These are phyloP conservation scores for Teratosphaeria epicoccoides DNA, from an alignment of 2,329 filamentous ascomycete species.

Conservation along the genomic window DNA sequence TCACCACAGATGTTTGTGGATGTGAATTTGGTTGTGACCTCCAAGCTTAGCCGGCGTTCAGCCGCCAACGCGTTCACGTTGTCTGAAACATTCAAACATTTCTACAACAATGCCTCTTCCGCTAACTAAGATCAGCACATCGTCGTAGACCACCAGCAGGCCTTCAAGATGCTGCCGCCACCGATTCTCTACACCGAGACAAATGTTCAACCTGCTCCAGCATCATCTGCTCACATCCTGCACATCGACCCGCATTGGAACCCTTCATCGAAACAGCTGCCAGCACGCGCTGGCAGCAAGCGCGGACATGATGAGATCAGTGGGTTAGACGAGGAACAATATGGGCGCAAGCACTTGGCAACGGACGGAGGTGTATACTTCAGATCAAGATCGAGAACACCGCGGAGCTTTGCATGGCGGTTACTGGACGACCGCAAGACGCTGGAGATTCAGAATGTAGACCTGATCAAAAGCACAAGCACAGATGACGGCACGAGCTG, in stretches of 20 bases:
- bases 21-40: no score
- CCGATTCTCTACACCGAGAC: slow-evolving; percentile 21
- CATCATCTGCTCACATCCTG: slow-evolving; percentile 45
- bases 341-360: slow-evolving; percentile 63
- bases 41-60: background rate
- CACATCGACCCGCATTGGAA: slow-evolving; percentile 49
- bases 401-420: slow-evolving; percentile 84
- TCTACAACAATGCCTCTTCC: background rate
- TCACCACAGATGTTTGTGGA: background rate
- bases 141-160: background rate
- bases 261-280: slow-evolving; percentile 47
- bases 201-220: slow-evolving; percentile 14
- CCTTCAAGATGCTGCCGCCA: slow-evolving; percentile 8
- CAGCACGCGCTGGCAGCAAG: slow-evolving; percentile 24
- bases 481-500: slow-evolving; percentile 26
- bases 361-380: slow-evolving; percentile 76
- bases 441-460: slow-evolving; percentile 72
- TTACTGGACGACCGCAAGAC: slow-evolving; percentile 69
- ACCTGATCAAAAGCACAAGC: slow-evolving; percentile 55
- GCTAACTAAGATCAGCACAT: background rate
- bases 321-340: slow-evolving; percentile 58
- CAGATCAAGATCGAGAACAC: slow-evolving; percentile 61
- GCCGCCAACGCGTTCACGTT: slow-evolving; percentile 1
- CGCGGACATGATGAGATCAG: slow-evolving; percentile 29
- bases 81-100: background rate